Evolutionary conservation across 139 green algal species (phyloP), one percentile per base, ranked within the genome.

Genomic region (Chlorella sp.): DNA sequence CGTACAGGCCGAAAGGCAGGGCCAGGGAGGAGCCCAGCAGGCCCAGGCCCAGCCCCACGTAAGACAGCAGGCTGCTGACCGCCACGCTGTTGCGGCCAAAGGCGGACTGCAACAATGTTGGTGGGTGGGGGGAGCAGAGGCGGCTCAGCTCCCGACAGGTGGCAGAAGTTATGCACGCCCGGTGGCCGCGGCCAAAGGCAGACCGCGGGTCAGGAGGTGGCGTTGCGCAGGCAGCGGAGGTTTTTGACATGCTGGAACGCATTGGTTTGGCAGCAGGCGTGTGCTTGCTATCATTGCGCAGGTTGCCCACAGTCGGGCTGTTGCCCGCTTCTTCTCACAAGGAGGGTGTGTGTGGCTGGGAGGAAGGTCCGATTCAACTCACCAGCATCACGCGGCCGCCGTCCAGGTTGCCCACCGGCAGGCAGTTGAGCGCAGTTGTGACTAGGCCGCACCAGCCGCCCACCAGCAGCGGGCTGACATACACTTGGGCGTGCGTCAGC

Each of bases 371-470:
- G n/a, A 19, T 16, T 3, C 46, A 34, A 32, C 72, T 41, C 75
- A 92, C 91, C 81, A 94, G 84, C 78, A 95, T 88, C 72, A 92
- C 93, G 60, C 95, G 87, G 19, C 95, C 95, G 26, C 95, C 95
- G 84, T 98, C 95, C 36, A 98, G 76, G 30, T 83, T 89, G 73
- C 95, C 95, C 36, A 97, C 94, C 2, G 95, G 95, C 77, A 98
- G 90, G 80, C 92, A 70, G 89, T 98, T 98, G 82, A 98, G 92
- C 7, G 94, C 90, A 13, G 90, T 95, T 28, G 90, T 92, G 24
- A 97, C 91, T 30, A 98, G 88, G 62, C 95, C 95, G 84, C 90
- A 95, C 95, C 95, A 98, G 73, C 95, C 95, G 3, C 88, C 94
- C 48, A 96, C 90, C 19, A 94, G 73, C n/a, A 91, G 70, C 7